Evolutionary conservation across 805 yeast species (phyloP).

Genomic region (Saccharomycopsis sp.): DNA sequence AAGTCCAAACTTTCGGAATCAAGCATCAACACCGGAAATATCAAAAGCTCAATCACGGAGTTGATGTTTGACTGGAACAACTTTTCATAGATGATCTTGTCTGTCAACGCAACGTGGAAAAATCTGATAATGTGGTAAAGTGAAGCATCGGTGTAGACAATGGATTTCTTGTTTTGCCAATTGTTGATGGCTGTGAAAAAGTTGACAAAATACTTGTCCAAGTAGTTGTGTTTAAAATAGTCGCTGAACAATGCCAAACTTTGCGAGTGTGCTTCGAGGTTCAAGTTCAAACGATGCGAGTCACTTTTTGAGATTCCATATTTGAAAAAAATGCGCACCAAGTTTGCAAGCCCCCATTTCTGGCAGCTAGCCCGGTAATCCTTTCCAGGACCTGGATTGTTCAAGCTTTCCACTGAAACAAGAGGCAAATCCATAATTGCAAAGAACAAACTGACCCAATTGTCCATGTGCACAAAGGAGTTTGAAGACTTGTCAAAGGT

Average conservation of each 20-base stretch:
- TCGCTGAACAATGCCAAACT: conserved; percentile 6
- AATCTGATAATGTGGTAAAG: conserved; percentile 13
- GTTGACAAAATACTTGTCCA: conserved; percentile 11
- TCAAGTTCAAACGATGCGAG: conserved; percentile 6
- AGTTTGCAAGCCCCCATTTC: conserved; percentile 84
- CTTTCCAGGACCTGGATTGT: conserved; percentile 24
- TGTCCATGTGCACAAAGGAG: conserved; percentile 31
- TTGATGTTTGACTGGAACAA: conserved; percentile 28
- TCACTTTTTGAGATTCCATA: conserved; percentile 35
- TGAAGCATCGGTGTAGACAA: conserved; percentile 11
- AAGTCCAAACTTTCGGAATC: conserved; percentile 54
- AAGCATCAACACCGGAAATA: conserved; percentile 63
- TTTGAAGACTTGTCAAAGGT: conserved; percentile 31
- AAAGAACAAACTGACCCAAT: conserved; percentile 65
- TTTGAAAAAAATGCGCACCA: conserved; percentile 59
- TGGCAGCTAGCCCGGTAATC: conserved; percentile 56
- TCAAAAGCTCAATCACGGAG: conserved; percentile 23
- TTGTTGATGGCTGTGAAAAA: conserved; percentile 34
- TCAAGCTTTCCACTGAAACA: too few species aligned
- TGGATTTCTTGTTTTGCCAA: conserved; percentile 44
- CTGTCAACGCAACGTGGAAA: conserved; percentile 11
- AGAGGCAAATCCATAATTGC: conserved; percentile 43
- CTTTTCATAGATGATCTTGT: neutral
- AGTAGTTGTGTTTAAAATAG: conserved; percentile 9
- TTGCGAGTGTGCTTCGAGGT: conserved; percentile 12